Conservation (phyloP, 352 stramenopile genomes). For the Pythium apleroticum region DNA sequence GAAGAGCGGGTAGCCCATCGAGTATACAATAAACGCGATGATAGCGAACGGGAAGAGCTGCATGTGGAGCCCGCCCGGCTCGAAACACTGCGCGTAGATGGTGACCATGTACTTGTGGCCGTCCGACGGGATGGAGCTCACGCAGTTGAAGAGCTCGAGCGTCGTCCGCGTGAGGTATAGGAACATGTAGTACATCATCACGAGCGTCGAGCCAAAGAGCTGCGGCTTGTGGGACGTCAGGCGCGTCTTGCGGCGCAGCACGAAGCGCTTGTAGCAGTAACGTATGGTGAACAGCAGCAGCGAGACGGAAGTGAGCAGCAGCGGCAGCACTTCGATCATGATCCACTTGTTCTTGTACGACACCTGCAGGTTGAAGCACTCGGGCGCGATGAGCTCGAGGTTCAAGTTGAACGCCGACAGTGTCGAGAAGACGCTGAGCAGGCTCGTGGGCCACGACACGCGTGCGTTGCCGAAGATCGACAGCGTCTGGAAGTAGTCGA, state of each 20-base stretch:
- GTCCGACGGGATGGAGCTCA: conserved; percentile 57
- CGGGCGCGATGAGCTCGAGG: conserved; percentile 75
- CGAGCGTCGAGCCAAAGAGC: conserved; percentile 65
- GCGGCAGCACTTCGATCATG: conserved; percentile 55
- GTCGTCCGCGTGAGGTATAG: conserved; percentile 74
- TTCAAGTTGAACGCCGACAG: conserved; percentile 85
- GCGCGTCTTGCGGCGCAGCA: conserved; percentile 48
- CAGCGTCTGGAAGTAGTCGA: conserved; percentile 88
- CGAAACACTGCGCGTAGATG: conserved; percentile 66
- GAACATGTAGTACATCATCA: conserved; percentile 87
- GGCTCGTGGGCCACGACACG: conserved; percentile 59
- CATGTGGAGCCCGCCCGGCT: conserved; percentile 56
- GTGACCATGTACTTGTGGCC: conserved; percentile 73
- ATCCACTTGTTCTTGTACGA: conserved; percentile 77
- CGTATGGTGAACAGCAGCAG: conserved; percentile 48
- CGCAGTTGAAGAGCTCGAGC: conserved; percentile 80
- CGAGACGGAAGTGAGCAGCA: conserved; percentile 42
- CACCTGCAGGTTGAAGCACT: conserved; percentile 76
- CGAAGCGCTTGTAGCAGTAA: conserved; percentile 61
- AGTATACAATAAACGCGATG: conserved; percentile 66
- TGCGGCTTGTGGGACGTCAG: conserved; percentile 66
- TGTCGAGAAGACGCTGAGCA: conserved; percentile 66
- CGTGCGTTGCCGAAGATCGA: conserved; percentile 75
- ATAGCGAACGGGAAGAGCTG: conserved; percentile 65
- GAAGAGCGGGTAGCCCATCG: conserved; percentile 69